A percentile compares a stretch with the other conserved stretches of the same genome.
Conservation (phyloP, 2,329 filamentous ascomycete genomes). For the Sporothrix schenckii region DNA sequence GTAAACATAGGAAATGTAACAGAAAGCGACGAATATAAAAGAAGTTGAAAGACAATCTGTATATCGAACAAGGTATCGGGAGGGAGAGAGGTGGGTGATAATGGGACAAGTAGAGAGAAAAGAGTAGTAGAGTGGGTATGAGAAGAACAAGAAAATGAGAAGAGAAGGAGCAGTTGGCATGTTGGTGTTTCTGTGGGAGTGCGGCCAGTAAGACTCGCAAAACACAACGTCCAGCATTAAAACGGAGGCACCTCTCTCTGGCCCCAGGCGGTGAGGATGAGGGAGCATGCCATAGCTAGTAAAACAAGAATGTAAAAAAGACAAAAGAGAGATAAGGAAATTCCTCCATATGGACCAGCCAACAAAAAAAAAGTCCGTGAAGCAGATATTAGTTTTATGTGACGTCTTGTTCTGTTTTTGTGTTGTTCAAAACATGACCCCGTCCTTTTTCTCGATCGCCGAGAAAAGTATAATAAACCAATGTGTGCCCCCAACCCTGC, state of each 20-base stretch:
- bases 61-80: slow-evolving; percentile 53
- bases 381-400: slow-evolving; percentile 49
- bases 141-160: slow-evolving; percentile 37
- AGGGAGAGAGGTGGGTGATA: slow-evolving; percentile 16
- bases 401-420: slow-evolving; percentile 38
- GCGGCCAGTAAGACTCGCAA: background rate
- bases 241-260: slow-evolving; percentile 34
- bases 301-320: slow-evolving; percentile 47
- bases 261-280: background rate
- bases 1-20: slow-evolving; percentile 18
- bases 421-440: slow-evolving; percentile 22
- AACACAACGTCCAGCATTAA: slow-evolving; percentile 43
- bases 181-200: slow-evolving; percentile 22
- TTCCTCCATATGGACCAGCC: slow-evolving; percentile 56
- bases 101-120: slow-evolving; percentile 32
- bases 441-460: slow-evolving; percentile 20
- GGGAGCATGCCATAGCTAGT: slow-evolving; percentile 52
- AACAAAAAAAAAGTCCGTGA: slow-evolving; percentile 44
- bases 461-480: slow-evolving; percentile 41
- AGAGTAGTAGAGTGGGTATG: slow-evolving; percentile 30
- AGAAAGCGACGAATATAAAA: slow-evolving; percentile 3
- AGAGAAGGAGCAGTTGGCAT: slow-evolving; percentile 21
- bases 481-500: slow-evolving; percentile 44
- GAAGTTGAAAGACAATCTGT: slow-evolving; percentile 38
- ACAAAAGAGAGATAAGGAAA: slow-evolving; percentile 42